phyloP scores from a whole-genome alignment of 495 filamentous ascomycete species.

The Aspergillus bridgeri region DNA sequence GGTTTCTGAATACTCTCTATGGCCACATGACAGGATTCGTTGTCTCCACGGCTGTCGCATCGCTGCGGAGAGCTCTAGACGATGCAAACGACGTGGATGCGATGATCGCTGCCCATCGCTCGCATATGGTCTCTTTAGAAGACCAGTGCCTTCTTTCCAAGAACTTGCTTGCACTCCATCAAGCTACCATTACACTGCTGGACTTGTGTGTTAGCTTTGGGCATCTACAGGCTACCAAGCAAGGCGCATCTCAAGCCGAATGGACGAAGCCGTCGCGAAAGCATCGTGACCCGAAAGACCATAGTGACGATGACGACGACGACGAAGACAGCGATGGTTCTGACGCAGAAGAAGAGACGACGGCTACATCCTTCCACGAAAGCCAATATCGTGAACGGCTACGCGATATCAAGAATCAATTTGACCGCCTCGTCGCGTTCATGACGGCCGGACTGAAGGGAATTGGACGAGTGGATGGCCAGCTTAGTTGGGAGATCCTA shows the following conservation, averaged over 20 bases:
- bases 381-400: slow-evolving; percentile 29
- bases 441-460: slow-evolving; percentile 43
- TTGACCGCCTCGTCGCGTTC: slow-evolving; percentile 41
- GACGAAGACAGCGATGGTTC: slow-evolving; percentile 17
- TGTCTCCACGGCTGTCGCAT: slow-evolving; percentile 52
- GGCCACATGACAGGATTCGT: slow-evolving; percentile 73
- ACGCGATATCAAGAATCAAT: slow-evolving; percentile 35
- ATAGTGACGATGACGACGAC: slow-evolving; percentile 15
- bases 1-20: slow-evolving; percentile 72
- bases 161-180: slow-evolving; percentile 60
- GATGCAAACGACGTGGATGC: slow-evolving; percentile 71
- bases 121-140: slow-evolving; percentile 58
- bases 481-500: slow-evolving; percentile 49
- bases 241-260: slow-evolving; percentile 19
- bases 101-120: slow-evolving; percentile 69
- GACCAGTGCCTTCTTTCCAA: slow-evolving; percentile 64
- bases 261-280: slow-evolving; percentile 13
- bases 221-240: slow-evolving; percentile 39
- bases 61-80: slow-evolving; percentile 51
- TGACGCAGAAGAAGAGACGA: slow-evolving; percentile 21
- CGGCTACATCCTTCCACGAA: slow-evolving; percentile 21
- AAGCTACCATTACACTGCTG: slow-evolving; percentile 63
- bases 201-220: slow-evolving; percentile 52
- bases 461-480: slow-evolving; percentile 44
- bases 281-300: no score